Evolutionary conservation across 2,329 filamentous ascomycete species (phyloP).

Genomic region (Trichoderma simmonsii): DNA sequence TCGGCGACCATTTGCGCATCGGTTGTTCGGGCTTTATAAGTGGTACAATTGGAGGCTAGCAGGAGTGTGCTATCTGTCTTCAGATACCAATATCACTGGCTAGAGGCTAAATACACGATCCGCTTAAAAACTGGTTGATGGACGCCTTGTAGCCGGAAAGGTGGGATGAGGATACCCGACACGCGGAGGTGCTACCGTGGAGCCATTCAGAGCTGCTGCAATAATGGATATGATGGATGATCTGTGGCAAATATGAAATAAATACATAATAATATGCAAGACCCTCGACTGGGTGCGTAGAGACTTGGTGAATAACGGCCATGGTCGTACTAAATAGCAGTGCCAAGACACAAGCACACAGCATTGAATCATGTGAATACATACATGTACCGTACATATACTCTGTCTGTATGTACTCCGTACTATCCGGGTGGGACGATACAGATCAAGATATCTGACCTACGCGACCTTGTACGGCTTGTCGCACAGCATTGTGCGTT

Average conservation of each 20-base stretch:
- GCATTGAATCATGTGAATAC: neutral
- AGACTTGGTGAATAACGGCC: neutral
- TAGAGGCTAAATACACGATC: neutral
- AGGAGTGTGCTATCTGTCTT: neutral
- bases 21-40: neutral
- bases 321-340: neutral
- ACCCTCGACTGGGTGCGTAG: neutral
- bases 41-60: neutral
- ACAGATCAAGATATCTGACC: neutral
- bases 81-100: neutral
- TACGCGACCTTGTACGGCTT: neutral
- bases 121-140: neutral
- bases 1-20: neutral
- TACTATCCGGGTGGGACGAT: neutral
- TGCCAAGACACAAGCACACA: neutral
- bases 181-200: neutral
- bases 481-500: neutral
- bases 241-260: neutral
- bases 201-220: neutral
- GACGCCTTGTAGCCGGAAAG: neutral
- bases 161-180: conserved; percentile 6
- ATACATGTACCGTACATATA: neutral
- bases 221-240: neutral
- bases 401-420: neutral
- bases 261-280: neutral